Evolutionary conservation across 2,329 filamentous ascomycete species (phyloP), one percentile per base, ranked within the genome.

Genomic region (Alternaria incomplexa): DNA sequence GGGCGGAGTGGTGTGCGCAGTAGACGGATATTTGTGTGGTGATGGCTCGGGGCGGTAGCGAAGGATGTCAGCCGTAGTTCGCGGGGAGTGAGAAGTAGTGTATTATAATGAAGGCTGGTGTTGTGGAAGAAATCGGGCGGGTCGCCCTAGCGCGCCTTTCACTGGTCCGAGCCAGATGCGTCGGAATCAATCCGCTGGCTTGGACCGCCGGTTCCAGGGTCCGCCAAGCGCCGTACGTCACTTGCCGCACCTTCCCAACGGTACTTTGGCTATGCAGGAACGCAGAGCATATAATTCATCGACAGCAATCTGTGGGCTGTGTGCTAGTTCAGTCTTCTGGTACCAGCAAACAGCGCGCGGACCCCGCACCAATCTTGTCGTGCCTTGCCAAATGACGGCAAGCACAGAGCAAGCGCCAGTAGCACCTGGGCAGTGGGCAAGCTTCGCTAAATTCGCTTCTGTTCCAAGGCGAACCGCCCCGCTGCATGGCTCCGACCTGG

Each of bases 21-120:
- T 30, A 17, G 25, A 23, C 48, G 25, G 57, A 46, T 61, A 43
- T 57, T 45, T 65, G 44, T 57, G 60, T 63, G 66, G 58, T 55
- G 58, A 53, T 55, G 62, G 58, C 23, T 50, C 58, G 62, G 20
- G 64, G 61, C 51, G 72, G 70, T 70, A 71, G 68, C 64, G 69
- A 71, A 56, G 26, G 23, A 28, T 51, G 50, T 60, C 61, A 56
- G 44, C 45, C 55, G 53, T 62, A 54, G 56, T 54, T 50, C 54
- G 60, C 55, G 60, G 61, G 58, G 48, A 40, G 59, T 51, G 54
- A 15, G 54, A 47, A 54, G 32, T 56, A 56, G 61, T 61, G 61
- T 60, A 57, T 50, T 61, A 56, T 58, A 61, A 62, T 57, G 51
- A 52, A 47, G 46, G 56, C 40, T 60, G 63, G 50, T 62, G 62